Percentiles rank a stretch among this genome's conserved stretches.
These are phyloP conservation scores for Tolypocladium pustulatum DNA, from an alignment of 2,329 filamentous ascomycete genomes.

Conservation along the genomic window DNA sequence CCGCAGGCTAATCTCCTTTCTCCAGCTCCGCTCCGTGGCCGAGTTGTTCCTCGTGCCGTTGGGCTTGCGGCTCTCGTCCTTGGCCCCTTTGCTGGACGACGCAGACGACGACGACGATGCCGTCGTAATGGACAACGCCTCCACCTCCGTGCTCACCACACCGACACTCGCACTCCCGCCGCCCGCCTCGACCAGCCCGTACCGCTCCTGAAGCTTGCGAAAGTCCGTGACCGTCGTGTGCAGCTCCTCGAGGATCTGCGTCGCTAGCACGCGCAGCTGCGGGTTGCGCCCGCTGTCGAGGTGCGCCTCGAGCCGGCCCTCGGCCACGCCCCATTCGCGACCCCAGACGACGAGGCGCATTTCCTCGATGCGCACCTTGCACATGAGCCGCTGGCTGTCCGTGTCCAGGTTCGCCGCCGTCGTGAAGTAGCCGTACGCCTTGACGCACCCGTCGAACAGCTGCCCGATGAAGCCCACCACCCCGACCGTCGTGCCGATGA, in stretches of 20 bases:
- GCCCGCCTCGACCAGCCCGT: conserved; percentile 26
- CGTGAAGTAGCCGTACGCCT: conserved; percentile 33
- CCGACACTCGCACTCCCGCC: not conserved
- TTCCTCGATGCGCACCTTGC: conserved; percentile 39
- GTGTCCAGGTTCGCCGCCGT: conserved; percentile 29
- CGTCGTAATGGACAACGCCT: conserved; percentile 7
- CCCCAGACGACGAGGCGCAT: conserved; percentile 37
- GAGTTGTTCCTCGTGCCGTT: conserved; percentile 9
- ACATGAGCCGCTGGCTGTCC: conserved; percentile 31
- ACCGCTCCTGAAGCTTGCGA: conserved; percentile 27
- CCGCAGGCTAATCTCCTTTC: conserved; percentile 21
- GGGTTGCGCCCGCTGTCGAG: conserved; percentile 25
- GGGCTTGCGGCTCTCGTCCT: conserved; percentile 9
- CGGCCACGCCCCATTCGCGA: conserved; percentile 35
- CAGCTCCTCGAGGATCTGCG: conserved; percentile 30
- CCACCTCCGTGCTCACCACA: conserved; percentile 3
- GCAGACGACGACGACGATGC: conserved; percentile 11
- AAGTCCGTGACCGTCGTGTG: conserved; percentile 34
- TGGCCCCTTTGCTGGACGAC: conserved; percentile 9
- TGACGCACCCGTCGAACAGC: conserved; percentile 35
- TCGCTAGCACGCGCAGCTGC: conserved; percentile 26
- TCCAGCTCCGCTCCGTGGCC: conserved; percentile 19
- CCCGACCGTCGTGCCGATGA: conserved; percentile 29
- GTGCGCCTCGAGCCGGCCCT: conserved; percentile 32
- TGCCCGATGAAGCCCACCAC: conserved; percentile 34